Percentiles rank a stretch among this genome's conserved stretches.
Conservation (phyloP, 768 basidiomycete genomes). For the Mycena venus region DNA sequence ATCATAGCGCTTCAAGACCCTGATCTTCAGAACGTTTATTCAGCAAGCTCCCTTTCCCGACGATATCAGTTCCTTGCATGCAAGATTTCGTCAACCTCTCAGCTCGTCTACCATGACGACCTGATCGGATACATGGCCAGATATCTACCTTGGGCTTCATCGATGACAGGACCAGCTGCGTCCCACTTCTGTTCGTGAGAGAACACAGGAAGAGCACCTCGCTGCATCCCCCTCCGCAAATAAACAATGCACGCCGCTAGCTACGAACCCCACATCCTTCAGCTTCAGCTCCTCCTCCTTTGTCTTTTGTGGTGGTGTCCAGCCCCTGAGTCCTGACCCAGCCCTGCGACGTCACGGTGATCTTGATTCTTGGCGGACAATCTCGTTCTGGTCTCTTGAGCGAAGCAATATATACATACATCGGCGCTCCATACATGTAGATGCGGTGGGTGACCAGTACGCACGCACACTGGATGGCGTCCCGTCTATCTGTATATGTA, state of each 20-base stretch:
- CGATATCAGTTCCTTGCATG: conserved; percentile 44
- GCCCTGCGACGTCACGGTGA: conserved; percentile 80
- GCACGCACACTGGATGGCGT: conserved; percentile 19
- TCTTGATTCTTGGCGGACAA: too few relatives aligned
- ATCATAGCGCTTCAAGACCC: not conserved
- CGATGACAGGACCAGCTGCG: conserved; percentile 75
- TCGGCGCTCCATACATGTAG: conserved; percentile 70
- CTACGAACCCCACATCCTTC: conserved; percentile 63
- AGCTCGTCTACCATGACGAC: conserved; percentile 76
- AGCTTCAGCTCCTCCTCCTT: conserved; percentile 73
- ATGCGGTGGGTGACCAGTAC: not conserved
- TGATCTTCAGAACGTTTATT: not conserved
- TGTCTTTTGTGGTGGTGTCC: too few relatives aligned
- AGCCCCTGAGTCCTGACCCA: conserved; percentile 78
- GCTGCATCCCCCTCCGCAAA: too few relatives aligned
- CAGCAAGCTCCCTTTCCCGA: conserved; percentile 9
- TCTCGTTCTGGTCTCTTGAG: conserved; percentile 89
- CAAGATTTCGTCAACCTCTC: not conserved
- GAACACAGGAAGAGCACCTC: too few relatives aligned
- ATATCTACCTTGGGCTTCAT: conserved; percentile 66
- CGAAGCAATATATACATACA: conserved; percentile 77
- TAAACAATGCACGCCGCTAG: too few relatives aligned
- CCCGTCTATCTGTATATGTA: too few relatives aligned
- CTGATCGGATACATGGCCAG: conserved; percentile 80
- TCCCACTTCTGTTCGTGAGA: too few relatives aligned